Conservation (phyloP, 192 early-diverging fungal genomes). For the Diversispora eburnea region DNA sequence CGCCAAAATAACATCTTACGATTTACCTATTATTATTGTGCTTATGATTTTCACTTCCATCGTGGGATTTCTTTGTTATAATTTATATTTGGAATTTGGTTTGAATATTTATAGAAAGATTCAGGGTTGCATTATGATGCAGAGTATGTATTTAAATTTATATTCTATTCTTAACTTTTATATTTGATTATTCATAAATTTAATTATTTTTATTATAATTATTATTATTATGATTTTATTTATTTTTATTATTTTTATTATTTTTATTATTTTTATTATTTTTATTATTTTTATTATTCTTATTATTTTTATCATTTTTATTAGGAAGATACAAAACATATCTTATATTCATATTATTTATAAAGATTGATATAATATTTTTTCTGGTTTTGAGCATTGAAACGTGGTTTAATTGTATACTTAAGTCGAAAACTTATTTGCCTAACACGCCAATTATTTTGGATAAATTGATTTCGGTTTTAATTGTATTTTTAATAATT, state of each 20-base stretch:
- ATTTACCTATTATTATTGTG: not conserved
- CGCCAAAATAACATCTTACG: not conserved
- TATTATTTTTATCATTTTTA: not conserved
- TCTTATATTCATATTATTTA: not conserved
- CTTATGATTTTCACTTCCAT: not conserved
- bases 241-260: no score
- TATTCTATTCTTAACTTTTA: not conserved
- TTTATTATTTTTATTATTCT: not conserved
- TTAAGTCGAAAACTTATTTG: not conserved
- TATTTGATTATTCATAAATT: not conserved
- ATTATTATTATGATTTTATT: no score
- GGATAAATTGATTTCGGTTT: no score
- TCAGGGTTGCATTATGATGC: not conserved
- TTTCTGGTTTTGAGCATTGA: not conserved
- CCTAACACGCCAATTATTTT: no score
- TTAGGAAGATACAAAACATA: slow-evolving; percentile 1
- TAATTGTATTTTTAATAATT: no score
- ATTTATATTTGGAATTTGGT: slow-evolving; percentile 1
- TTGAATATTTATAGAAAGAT: not conserved
- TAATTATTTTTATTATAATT: no score
- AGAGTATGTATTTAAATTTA: not conserved
- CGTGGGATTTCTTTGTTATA: not conserved
- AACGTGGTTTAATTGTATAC: not conserved
- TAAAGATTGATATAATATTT: not conserved
- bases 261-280: no score